Evolutionary conservation across 257 asterid species (phyloP).

Genomic region (Penstemon davidsonii): DNA sequence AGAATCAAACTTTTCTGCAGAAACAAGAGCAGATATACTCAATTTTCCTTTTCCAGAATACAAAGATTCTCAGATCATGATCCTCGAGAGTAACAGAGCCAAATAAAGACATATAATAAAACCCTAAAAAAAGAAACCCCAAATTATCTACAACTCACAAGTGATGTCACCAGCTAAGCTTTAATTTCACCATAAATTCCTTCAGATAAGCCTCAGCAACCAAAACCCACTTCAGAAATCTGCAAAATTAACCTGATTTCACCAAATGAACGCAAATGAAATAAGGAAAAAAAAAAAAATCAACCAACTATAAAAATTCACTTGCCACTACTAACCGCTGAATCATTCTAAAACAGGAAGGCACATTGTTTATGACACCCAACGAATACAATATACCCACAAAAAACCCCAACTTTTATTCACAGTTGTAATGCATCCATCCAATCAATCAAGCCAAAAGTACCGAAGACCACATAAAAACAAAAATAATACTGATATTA

Average conservation of each 20-base stretch:
- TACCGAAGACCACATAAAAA: conserved; percentile 25
- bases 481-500: not conserved
- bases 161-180: conserved; percentile 17
- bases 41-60: conserved; percentile 18
- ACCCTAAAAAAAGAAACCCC: conserved; percentile 16
- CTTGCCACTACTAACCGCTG: not conserved
- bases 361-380: conserved; percentile 24
- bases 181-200: not conserved
- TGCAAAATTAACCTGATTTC: conserved; percentile 22
- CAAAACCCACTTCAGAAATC: conserved; percentile 35
- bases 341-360: conserved; percentile 20
- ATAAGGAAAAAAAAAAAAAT: conserved; percentile 13
- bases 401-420: conserved; percentile 25
- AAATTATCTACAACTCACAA: conserved; percentile 23
- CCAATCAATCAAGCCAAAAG: conserved; percentile 13
- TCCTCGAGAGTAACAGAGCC: conserved; percentile 19
- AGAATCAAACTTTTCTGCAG: conserved; percentile 25
- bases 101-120: conserved; percentile 23
- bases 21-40: conserved; percentile 23
- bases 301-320: conserved; percentile 34
- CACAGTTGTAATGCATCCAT: conserved; percentile 27
- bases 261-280: not conserved
- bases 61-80: conserved; percentile 14
- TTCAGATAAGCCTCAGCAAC: conserved; percentile 25
- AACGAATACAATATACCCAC: conserved; percentile 23